Evolutionary conservation across 2,329 filamentous ascomycete species (phyloP), one percentile per base, ranked within the genome.

Genomic region (Aschersonia sp.): DNA sequence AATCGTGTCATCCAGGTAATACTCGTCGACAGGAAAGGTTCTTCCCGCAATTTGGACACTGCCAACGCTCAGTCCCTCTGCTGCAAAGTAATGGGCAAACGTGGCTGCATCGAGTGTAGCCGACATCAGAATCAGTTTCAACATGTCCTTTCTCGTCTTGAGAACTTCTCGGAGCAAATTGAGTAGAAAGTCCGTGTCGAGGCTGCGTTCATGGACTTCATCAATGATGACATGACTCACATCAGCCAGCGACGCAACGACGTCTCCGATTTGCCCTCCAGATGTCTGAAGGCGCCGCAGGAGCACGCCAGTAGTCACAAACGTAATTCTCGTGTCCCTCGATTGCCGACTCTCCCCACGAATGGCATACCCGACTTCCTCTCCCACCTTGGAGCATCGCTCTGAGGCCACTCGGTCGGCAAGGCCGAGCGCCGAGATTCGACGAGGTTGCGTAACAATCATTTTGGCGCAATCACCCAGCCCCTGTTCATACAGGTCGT

Each of bases 391-490:
- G 7, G 77, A 79, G 62, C 87, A 94, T 51, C 92, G 78, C 64
- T 98, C 92, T 54, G 95, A 89, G 43, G 87, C 87, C 2, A 98
- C 92, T 56, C 92, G 82, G 63, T 98, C 92, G 2, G 92, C 94
- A 50, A 98, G 74, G 45, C 92, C 89, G 8, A 98, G 75, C 2
- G 92, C 92, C 31, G 90, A 95, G 51, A 98, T 97, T 61, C 92
- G 79, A 49, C 92, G 81, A 29, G 92, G 92, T 58, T 98, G 92
- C 0, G 92, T 98, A 57, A 94, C 95, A 50, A 98, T 80, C 52
- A 98, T 94, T 58, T 94, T 95, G 32, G 83, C 85, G 10, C 78
- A 78, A 10, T 76, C 77, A 2, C 90, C 92, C 7, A 94, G 71
- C 6, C 82, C 78, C 43, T 77, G 74, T 51, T 76, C 73, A 56